phyloP scores from a whole-genome alignment of 2,329 filamentous ascomycete species.

The Colletotrichum orbiculare region DNA sequence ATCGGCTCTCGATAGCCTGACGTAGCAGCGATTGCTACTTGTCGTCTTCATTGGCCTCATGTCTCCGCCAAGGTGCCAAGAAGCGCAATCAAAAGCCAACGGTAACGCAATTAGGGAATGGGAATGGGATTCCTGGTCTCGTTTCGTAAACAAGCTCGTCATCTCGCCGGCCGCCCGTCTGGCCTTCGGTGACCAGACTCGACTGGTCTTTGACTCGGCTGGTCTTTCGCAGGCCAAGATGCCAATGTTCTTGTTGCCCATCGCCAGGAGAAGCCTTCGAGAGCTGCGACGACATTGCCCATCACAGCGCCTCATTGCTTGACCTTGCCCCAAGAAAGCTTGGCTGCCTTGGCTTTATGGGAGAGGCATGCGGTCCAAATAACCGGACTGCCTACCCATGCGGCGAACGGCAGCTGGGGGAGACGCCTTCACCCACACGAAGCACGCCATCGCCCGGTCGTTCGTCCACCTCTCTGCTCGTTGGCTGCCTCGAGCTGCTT shows the following conservation, averaged over 20 bases:
- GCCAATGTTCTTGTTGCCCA: neutral
- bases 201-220: neutral
- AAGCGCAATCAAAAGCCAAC: conserved; percentile 9
- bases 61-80: conserved; percentile 31
- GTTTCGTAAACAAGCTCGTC: conserved; percentile 1
- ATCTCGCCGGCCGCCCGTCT: neutral
- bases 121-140: conserved; percentile 8
- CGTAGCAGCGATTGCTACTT: conserved; percentile 3
- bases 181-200: neutral
- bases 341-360: conserved; percentile 25
- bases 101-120: conserved; percentile 32
- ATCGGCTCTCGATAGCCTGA: conserved; percentile 24
- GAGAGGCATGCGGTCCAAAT: conserved; percentile 22
- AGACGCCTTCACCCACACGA: conserved; percentile 30
- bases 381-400: conserved; percentile 10
- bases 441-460: conserved; percentile 10
- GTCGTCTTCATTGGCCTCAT: conserved; percentile 19
- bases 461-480: neutral
- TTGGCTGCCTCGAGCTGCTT: neutral
- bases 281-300: neutral
- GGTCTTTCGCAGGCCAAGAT: neutral
- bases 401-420: conserved; percentile 23
- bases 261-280: neutral
- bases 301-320: conserved; percentile 25
- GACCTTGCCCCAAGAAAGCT: conserved; percentile 23